These are phyloP conservation scores for Chiua virens DNA, from an alignment of 768 basidiomycete species.

Conservation along the genomic window DNA sequence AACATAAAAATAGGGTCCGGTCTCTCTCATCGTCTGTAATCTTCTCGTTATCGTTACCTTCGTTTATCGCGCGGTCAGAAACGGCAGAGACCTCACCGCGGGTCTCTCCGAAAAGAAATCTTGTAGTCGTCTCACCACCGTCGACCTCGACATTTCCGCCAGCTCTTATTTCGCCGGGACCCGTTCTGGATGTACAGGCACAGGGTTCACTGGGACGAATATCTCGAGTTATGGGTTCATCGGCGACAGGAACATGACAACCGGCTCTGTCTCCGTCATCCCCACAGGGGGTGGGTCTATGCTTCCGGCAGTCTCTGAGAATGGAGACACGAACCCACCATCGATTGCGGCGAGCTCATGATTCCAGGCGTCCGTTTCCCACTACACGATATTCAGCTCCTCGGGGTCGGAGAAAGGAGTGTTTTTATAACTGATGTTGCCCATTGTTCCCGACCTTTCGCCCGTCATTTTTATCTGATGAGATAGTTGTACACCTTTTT, in stretches of 20 bases:
- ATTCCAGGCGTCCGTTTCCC: not conserved
- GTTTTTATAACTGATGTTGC: no score
- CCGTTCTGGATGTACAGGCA: not conserved
- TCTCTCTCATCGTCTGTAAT: constrained; percentile 43
- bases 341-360: not conserved
- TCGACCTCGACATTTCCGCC: constrained; percentile 19
- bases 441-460: no score
- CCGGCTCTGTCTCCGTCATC: not conserved
- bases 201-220: not conserved
- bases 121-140: constrained; percentile 24
- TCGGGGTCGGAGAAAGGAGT: not conserved
- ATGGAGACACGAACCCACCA: not conserved
- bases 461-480: no score
- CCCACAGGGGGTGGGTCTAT: not conserved
- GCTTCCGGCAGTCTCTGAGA: not conserved
- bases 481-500: no score
- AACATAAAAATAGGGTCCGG: constrained; percentile 24
- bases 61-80: constrained; percentile 24
- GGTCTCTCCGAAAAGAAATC: constrained; percentile 1
- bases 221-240: constrained; percentile 4
- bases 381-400: not conserved
- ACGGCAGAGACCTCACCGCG: constrained; percentile 11
- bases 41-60: constrained; percentile 40
- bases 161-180: not conserved
- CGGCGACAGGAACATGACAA: not conserved